phyloP scores from a whole-genome alignment of 495 filamentous ascomycete species.

The Hypoxylon fragiforme region DNA sequence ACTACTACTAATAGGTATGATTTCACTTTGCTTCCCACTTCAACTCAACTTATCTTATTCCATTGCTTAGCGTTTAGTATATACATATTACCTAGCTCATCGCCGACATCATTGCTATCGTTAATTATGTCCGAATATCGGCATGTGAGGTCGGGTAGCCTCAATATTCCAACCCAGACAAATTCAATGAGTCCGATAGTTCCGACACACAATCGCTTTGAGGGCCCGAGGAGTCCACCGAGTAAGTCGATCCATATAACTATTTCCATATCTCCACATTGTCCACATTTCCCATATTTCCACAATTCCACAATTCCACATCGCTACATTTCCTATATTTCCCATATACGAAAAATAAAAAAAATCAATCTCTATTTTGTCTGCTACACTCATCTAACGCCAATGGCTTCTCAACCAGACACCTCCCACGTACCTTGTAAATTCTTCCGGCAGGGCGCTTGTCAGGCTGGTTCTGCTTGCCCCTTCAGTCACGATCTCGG shows the following conservation, averaged over 20 bases:
- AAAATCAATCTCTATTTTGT: no score
- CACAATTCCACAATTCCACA: no score
- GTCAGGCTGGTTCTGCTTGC: conserved; percentile 93
- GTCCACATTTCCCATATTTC: no score
- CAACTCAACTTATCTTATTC: neutral
- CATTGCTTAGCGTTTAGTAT: neutral
- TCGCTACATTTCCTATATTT: no score
- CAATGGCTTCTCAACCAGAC: conserved; percentile 57
- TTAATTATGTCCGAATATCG: conserved; percentile 51
- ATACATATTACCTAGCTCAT: neutral
- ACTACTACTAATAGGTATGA: no score
- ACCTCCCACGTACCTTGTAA: conserved; percentile 99
- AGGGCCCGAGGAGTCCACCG: conserved; percentile 78
- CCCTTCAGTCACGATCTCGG: conserved; percentile 93
- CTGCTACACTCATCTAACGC: no score
- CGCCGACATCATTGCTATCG: conserved; percentile 22
- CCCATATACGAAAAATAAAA: no score
- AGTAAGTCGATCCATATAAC: conserved; percentile 55
- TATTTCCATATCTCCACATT: no score
- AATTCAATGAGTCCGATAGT: conserved; percentile 46
- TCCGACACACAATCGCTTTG: conserved; percentile 56
- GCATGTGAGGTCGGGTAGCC: conserved; percentile 55
- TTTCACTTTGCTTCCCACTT: neutral
- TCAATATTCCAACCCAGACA: conserved; percentile 53
- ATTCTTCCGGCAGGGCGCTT: conserved; percentile 95